Evolutionary conservation across 345 rosid genomes (phyloP).

Genomic region (Cardamine occulta): DNA sequence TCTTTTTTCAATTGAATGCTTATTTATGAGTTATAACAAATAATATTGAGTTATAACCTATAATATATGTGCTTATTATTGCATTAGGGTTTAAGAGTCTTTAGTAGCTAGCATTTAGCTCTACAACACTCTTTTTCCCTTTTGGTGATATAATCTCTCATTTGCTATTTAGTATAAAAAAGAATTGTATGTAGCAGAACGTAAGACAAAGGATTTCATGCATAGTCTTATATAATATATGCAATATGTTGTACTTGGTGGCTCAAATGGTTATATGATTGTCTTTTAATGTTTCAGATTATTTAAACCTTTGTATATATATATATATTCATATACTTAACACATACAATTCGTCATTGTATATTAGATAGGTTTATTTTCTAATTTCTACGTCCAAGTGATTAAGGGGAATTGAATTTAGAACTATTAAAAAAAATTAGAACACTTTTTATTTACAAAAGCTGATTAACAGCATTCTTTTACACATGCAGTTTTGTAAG

Average conservation of each 20-base stretch:
- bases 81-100: slow-evolving; percentile 43
- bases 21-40: slow-evolving; percentile 31
- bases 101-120: slow-evolving; percentile 41
- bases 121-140: slow-evolving; percentile 40
- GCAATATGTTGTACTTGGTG: slow-evolving; percentile 28
- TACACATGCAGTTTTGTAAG: background rate
- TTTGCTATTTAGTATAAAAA: background rate
- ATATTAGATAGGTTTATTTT: background rate
- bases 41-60: slow-evolving; percentile 35
- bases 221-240: background rate
- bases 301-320: background rate
- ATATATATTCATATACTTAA: background rate
- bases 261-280: slow-evolving; percentile 22
- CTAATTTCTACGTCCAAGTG: background rate
- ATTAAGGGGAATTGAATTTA: background rate
- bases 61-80: slow-evolving; percentile 26
- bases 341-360: slow-evolving; percentile 3
- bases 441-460: background rate
- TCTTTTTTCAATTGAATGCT: background rate
- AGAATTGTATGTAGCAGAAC: slow-evolving; percentile 23
- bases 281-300: background rate
- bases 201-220: slow-evolving; percentile 21
- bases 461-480: background rate
- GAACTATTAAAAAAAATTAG: background rate
- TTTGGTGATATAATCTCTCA: slow-evolving; percentile 16